phyloP scores from a whole-genome alignment of 768 basidiomycete genomes.

The Hortiboletus campestris region DNA sequence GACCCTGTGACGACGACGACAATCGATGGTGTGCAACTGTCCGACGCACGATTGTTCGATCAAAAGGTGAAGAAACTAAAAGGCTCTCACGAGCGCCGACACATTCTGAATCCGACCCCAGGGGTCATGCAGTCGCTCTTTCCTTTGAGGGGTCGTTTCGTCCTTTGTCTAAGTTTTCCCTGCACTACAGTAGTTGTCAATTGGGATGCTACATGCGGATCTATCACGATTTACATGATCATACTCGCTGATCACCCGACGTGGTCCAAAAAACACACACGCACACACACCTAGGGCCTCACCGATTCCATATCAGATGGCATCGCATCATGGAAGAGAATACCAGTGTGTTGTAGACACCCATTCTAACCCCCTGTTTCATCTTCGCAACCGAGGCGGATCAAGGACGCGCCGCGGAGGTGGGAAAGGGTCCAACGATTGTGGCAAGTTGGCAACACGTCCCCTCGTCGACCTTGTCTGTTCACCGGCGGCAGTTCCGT shows the following conservation, averaged over 20 bases:
- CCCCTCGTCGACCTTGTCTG: background rate
- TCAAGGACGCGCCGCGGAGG: slow-evolving; percentile 9
- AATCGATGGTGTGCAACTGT: background rate
- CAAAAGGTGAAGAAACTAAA: background rate
- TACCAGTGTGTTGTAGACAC: background rate
- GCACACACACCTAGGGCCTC: background rate
- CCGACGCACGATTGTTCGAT: background rate
- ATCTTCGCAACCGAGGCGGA: slow-evolving; percentile 9
- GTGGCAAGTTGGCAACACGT: no score
- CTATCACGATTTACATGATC: slow-evolving; percentile 11
- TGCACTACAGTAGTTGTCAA: background rate
- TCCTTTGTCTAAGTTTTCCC: background rate
- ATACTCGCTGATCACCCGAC: slow-evolving; percentile 11
- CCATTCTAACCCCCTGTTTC: slow-evolving; percentile 19
- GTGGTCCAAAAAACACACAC: background rate
- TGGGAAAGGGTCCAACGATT: slow-evolving; percentile 1
- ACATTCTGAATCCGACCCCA: background rate
- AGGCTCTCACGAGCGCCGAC: background rate
- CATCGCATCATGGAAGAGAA: slow-evolving; percentile 7
- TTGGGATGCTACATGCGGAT: background rate
- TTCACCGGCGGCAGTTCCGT: background rate
- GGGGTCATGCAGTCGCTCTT: background rate
- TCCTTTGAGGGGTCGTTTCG: background rate
- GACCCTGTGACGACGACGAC: background rate
- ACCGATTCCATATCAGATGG: slow-evolving; percentile 21